These are phyloP conservation scores for Spiromastix sp. DNA, from an alignment of 2,329 filamentous ascomycete species.

Conservation along the genomic window DNA sequence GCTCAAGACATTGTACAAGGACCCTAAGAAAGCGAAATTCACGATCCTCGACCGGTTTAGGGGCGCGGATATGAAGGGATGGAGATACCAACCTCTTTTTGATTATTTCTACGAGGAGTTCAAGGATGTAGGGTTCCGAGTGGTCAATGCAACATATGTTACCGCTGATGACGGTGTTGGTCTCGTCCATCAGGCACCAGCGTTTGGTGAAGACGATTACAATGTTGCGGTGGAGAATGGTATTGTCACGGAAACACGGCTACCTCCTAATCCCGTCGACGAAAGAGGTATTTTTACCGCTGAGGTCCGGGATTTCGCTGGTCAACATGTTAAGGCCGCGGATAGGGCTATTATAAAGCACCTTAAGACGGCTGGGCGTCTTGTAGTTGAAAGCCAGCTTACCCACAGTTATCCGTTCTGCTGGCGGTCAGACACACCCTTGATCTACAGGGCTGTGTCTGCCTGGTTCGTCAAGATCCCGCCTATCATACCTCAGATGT, in stretches of 20 bases:
- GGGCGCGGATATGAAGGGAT: constrained; percentile 76
- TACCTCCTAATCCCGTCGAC: constrained; percentile 86
- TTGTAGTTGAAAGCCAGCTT: constrained; percentile 78
- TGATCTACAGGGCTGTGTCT: constrained; percentile 85
- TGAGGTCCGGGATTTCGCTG: constrained; percentile 69
- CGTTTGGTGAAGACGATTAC: constrained; percentile 95
- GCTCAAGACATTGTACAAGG: constrained; percentile 77
- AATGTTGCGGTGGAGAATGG: constrained; percentile 66
- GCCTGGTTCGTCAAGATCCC: constrained; percentile 92
- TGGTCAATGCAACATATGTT: constrained; percentile 77
- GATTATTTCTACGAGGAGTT: constrained; percentile 84
- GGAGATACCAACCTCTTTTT: constrained; percentile 83
- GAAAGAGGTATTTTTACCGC: constrained; percentile 69
- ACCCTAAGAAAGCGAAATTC: constrained; percentile 90
- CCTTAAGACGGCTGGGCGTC: constrained; percentile 62
- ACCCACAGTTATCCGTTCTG: constrained; percentile 92
- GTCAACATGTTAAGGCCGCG: constrained; percentile 81
- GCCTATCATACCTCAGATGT: constrained; percentile 73
- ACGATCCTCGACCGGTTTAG: constrained; percentile 69
- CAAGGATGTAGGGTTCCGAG: constrained; percentile 71
- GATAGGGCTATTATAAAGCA: constrained; percentile 91
- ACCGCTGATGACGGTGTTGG: constrained; percentile 84
- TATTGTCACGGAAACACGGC: constrained; percentile 63
- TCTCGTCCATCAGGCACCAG: constrained; percentile 86
- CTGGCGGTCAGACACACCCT: constrained; percentile 84